These are phyloP conservation scores for Berkeleyomyces basicola DNA, from an alignment of 2,329 filamentous ascomycete genomes.

Conservation along the genomic window DNA sequence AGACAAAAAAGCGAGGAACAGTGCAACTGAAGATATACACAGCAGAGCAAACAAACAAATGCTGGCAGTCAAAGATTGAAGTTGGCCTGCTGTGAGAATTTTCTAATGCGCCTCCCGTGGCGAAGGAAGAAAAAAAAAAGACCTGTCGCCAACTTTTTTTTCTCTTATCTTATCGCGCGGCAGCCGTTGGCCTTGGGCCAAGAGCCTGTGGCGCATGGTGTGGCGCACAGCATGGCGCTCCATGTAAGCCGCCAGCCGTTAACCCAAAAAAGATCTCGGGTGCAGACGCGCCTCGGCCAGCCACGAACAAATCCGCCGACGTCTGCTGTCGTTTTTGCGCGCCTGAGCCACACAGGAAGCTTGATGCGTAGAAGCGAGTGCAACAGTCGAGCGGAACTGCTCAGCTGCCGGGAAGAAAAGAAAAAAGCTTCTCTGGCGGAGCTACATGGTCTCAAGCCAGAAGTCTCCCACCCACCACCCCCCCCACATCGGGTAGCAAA, in stretches of 20 bases:
- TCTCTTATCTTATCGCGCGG: constrained; percentile 13
- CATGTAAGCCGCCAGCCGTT: neutral
- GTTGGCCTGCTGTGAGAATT: neutral
- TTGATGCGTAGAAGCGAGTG: too few species aligned
- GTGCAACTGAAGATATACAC: neutral
- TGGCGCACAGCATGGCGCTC: neutral
- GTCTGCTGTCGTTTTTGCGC: too few species aligned
- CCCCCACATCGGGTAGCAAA: neutral
- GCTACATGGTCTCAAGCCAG: too few species aligned
- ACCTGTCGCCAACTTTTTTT: constrained; percentile 14
- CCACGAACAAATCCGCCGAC: too few species aligned
- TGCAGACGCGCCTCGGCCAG: too few species aligned
- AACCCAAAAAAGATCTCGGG: too few species aligned
- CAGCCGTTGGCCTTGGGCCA: constrained; percentile 1
- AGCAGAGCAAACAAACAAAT: constrained; percentile 4
- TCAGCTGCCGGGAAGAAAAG: too few species aligned
- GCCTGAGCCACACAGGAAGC: too few species aligned
- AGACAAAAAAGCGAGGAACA: neutral
- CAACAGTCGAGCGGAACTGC: too few species aligned
- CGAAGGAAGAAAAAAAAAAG: neutral
- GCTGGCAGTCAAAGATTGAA: neutral
- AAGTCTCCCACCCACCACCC: neutral
- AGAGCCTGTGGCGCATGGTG: neutral
- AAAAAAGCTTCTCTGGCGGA: too few species aligned
- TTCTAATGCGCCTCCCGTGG: neutral